Evolutionary conservation across 2,329 filamentous ascomycete species (phyloP).

Genomic region (Verticillium zaregamsianum): DNA sequence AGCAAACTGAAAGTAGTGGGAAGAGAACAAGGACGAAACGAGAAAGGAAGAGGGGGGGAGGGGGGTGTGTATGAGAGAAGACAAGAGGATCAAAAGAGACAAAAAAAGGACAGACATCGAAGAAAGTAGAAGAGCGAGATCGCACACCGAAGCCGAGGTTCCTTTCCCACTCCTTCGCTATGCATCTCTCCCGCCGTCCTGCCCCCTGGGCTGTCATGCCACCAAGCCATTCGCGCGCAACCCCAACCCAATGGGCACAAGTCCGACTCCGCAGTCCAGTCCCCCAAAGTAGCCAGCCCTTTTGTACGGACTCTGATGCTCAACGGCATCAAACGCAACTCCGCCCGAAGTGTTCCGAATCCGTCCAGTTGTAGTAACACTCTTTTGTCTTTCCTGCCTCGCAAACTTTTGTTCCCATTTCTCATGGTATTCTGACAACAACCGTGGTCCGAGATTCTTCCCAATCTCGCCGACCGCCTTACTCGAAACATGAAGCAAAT

Average conservation of each 20-base stretch:
- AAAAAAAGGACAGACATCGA: constrained; percentile 6
- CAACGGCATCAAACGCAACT: constrained; percentile 21
- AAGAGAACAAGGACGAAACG: background rate
- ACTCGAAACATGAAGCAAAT: constrained; percentile 21
- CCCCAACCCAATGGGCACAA: constrained; percentile 2
- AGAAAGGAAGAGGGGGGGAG: background rate
- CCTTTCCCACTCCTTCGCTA: constrained; percentile 39
- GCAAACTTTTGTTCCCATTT: constrained; percentile 29
- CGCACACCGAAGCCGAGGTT: constrained; percentile 33
- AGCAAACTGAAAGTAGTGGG: background rate
- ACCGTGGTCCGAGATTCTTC: constrained; percentile 36
- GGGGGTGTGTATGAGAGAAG: background rate
- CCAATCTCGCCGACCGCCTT: constrained; percentile 33
- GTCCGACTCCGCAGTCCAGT: background rate
- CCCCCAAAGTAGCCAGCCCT: constrained; percentile 11
- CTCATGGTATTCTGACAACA: constrained; percentile 19
- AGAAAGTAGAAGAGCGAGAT: constrained; percentile 5
- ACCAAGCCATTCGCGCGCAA: background rate
- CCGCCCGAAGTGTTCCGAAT: constrained; percentile 18
- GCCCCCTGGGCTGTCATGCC: background rate
- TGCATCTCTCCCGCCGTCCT: constrained; percentile 27
- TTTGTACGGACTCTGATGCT: constrained; percentile 15
- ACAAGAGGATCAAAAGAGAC: constrained; percentile 6
- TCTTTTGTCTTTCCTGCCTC: constrained; percentile 39
- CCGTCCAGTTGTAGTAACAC: constrained; percentile 21